Conservation (phyloP, 176 grass and related monocot species). For the Dactylis glomerata region DNA sequence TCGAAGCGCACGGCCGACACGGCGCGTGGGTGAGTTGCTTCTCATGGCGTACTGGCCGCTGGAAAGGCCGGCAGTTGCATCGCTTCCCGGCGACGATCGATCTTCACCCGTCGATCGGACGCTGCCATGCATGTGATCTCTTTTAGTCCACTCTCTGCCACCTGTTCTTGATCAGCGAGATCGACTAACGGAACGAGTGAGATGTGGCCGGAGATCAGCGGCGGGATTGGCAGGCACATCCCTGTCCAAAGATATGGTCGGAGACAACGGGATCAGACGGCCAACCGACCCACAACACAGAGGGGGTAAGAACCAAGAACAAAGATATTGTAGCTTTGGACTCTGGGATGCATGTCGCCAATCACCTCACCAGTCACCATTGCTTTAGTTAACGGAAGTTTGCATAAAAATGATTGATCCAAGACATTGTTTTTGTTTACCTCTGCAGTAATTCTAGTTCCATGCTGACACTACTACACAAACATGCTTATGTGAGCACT, state of each 20-base stretch:
- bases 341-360: neutral
- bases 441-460: neutral
- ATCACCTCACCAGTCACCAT: neutral
- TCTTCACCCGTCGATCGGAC: neutral
- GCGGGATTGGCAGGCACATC: neutral
- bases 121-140: neutral
- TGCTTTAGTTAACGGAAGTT: neutral
- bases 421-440: neutral
- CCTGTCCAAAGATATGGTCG: constrained; percentile 20
- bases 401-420: neutral
- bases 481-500: too few species aligned
- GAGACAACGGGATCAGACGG: constrained; percentile 30
- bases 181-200: neutral
- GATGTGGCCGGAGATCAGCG: neutral
- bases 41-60: constrained; percentile 18
- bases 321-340: constrained; percentile 2
- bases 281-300: neutral
- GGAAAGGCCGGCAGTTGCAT: constrained; percentile 41
- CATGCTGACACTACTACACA: neutral
- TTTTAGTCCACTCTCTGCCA: neutral
- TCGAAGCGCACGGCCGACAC: constrained; percentile 26
- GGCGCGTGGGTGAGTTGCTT: constrained; percentile 43
- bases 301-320: constrained; percentile 18
- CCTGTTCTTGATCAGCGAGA: neutral
- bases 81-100: constrained; percentile 26